Evolutionary conservation across 495 filamentous ascomycete species (phyloP).

Genomic region (Chaetomium tenue): DNA sequence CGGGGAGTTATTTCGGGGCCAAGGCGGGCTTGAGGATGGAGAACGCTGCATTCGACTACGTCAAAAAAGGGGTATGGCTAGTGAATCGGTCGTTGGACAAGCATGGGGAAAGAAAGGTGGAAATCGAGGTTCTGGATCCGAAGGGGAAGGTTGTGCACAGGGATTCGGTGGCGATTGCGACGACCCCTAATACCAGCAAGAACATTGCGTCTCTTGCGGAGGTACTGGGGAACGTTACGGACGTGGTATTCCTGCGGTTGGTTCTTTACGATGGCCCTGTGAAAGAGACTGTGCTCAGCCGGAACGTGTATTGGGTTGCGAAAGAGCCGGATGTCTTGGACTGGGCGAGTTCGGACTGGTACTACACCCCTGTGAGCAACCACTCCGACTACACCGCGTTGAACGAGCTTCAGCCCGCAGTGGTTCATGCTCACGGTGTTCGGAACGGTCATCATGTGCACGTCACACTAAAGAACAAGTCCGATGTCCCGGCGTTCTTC

Average conservation of each 20-base stretch:
- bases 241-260: slow-evolving; percentile 54
- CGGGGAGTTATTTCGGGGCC: slow-evolving; percentile 59
- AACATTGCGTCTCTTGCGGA: slow-evolving; percentile 32
- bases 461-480: slow-evolving; percentile 54
- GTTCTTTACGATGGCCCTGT: slow-evolving; percentile 41
- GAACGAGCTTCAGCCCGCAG: slow-evolving; percentile 24
- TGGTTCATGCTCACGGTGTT: slow-evolving; percentile 35
- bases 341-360: slow-evolving; percentile 59
- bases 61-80: slow-evolving; percentile 46
- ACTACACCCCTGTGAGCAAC: slow-evolving; percentile 53
- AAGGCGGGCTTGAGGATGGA: slow-evolving; percentile 49
- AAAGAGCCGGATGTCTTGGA: slow-evolving; percentile 49
- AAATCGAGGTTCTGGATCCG: slow-evolving; percentile 49
- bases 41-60: slow-evolving; percentile 56
- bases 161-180: slow-evolving; percentile 28
- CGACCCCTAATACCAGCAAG: slow-evolving; percentile 42
- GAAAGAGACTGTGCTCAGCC: slow-evolving; percentile 43
- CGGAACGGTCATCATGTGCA: neutral
- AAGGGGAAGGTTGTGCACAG: slow-evolving; percentile 45
- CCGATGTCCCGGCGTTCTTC: slow-evolving; percentile 57
- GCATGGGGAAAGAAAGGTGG: slow-evolving; percentile 44
- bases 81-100: slow-evolving; percentile 55
- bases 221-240: slow-evolving; percentile 39
- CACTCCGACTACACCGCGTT: slow-evolving; percentile 34
- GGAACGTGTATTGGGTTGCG: slow-evolving; percentile 64